phyloP scores from a whole-genome alignment of 352 stramenopile species.

The Phytophthora rubi region DNA sequence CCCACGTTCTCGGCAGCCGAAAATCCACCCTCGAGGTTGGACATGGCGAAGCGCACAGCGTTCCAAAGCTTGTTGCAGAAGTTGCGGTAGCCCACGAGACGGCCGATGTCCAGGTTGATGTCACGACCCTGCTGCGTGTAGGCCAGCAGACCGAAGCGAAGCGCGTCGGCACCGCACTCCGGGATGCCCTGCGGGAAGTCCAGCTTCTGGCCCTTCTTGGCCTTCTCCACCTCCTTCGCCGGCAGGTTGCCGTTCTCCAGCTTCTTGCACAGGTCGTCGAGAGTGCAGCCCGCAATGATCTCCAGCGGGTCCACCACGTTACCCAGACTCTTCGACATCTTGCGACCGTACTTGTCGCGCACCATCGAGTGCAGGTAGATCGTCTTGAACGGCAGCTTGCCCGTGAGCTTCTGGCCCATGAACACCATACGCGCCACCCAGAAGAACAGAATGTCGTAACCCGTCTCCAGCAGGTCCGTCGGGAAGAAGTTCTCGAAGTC shows the following conservation, averaged over 20 bases:
- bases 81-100: constrained; percentile 98
- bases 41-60: constrained; percentile 97
- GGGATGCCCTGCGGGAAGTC: constrained; percentile 99
- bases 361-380: constrained; percentile 99
- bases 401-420: constrained; percentile 97
- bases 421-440: constrained; percentile 99
- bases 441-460: constrained; percentile 99
- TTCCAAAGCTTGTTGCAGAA: constrained; percentile 99
- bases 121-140: constrained; percentile 96
- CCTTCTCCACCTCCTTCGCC: constrained; percentile 96
- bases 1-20: constrained; percentile 59
- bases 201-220: constrained; percentile 96
- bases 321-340: constrained; percentile 99
- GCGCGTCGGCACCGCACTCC: constrained; percentile 98
- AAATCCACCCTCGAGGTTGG: constrained; percentile 92
- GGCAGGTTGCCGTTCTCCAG: constrained; percentile 98
- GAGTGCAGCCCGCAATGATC: constrained; percentile 96
- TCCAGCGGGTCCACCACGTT: constrained; percentile 99
- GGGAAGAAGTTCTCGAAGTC: constrained; percentile 96
- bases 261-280: constrained; percentile 95
- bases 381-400: constrained; percentile 96
- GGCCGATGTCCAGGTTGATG: constrained; percentile 99
- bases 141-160: constrained; percentile 98
- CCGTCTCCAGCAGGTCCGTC: constrained; percentile 97
- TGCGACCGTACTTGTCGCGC: constrained; percentile 97